Evolutionary conservation across 2,329 filamentous ascomycete genomes (phyloP), one percentile per base, ranked within the genome.

Genomic region (Fusarium tricinctum): DNA sequence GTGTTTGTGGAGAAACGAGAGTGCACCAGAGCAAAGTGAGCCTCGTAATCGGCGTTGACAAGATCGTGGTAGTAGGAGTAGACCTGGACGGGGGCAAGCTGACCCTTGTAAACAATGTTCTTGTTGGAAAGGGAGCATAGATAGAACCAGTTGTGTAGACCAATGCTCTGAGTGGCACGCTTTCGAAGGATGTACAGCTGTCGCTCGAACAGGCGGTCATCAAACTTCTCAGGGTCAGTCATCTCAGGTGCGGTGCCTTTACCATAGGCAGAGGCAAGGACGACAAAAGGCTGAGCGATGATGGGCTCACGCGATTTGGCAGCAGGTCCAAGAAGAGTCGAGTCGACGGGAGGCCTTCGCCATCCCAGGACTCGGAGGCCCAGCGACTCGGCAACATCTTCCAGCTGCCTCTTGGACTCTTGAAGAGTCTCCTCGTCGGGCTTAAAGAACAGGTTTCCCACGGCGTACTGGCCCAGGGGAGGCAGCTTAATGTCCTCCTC

Each of bases 31-130:
- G 95, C 96, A 80, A 98, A 98, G 82, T 98, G 94, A 68, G 91
- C 94, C 84, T 98, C 93, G 80, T 97, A 98, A 80, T 98, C 95
- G 71, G 97, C 95, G 74, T 96, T 97, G 72, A 97, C 92, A 78
- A 98, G 83, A 83, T 98, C 95, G 81, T 97, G 93, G 82, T 97
- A 98, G 84, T 98, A 98, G 78, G 97, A 92, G 83, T 98, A 98
- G 52, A 98, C 95, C 84, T 98, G 95, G 30, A 95, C 89, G 23
- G 95, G 95, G 44, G 95, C 92, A 71, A 98, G 86, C 80, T 98
- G 96, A 69, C 95, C 95, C 87, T 98, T 98, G 88, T 98, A 98
- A 63, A 98, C 93, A 82, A 98, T 98, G 84, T 98, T 98, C 83
- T 94, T 94, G 89, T 97, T 97, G 80, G 91, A 96, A 72, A 98